Evolutionary conservation across 2,329 filamentous ascomycete species (phyloP), one percentile per base, ranked within the genome.

Genomic region (Paecilomyces variotii): DNA sequence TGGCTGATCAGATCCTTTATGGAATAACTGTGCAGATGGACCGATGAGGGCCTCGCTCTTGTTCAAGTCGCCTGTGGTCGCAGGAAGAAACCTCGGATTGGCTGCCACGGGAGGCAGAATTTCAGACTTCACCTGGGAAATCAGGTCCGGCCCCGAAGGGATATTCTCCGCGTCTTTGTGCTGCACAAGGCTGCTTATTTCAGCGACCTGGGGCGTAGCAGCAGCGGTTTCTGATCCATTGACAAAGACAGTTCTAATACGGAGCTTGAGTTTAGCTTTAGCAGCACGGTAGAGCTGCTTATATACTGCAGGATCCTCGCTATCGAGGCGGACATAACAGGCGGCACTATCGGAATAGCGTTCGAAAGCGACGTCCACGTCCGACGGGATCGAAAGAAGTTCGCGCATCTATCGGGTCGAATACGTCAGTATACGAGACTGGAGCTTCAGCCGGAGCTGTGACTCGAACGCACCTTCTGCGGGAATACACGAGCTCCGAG

Each of bases 201-300:
- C 57, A 19, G 60, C 54, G 14, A 39, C n/a, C 25, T 54, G 26
- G 24, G 59, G 35, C 10, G 59, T 53, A 12, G 34, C 45, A 2
- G 32, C 39, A n/a, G 55, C 25, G 57, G 51, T 24, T 45, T 61
- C 58, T 49, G 64, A 57, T 51, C 63, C 60, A 25, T 73, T 66
- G 56, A 76, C 71, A 34, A 82, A 68, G 14, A 84, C 87, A 39
- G 89, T 87, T 65, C 86, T 90, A 60, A 99, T 84, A 76, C 94
- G 92, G 66, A 99, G 87, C 86, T 97, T 99, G 64, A 92, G 86
- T 82, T 99, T 99, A 39, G 94, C 94, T 80, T 97, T 99, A 63
- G 94, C 94, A 65, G 94, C 94, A 68, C 94, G 88, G 73, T 94
- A 93, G 50, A 99, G 87, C 73, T 97, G 94, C 81, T 97, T 97